Base-by-base conservation (phyloP, 768 basidiomycete species). In the Russula olivacea region DNA sequence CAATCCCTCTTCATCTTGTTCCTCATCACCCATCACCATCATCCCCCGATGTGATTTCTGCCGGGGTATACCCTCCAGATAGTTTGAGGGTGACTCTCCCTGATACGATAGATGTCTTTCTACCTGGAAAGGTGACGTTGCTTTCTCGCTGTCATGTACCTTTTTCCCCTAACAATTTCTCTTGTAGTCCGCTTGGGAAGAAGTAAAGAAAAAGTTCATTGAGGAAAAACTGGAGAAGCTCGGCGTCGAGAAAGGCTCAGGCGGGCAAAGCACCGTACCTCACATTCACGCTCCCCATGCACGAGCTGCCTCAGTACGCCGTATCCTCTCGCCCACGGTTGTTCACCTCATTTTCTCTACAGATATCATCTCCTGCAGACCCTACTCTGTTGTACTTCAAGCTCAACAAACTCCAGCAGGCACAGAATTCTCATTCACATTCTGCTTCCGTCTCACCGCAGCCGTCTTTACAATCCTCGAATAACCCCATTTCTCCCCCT, bases 331-430 rank as follows among this genome's bases (percentile, higher is more conserved):
- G 63, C 52, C 69, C 58, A 65, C 48, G 47, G 40, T 34, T 60
- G 58, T 61, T 38, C 38, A 34, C n/a, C 48, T 61, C 52, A 63
- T 17, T 19, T 21, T 34, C 25, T 49, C 51, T 62, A 25, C 69
- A 93, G 91, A 89, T 93, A 74, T 93, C 91, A 2, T 92, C 90
- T n/a, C 90, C 91, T 32, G 91, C 91, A 4, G 91, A 93, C 71
- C 91, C 91, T 32, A 87, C 88, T 21, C 74, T 93, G 25, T 77
- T 93, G 21, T 80, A 84, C 67, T 91, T 88, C 76, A 92, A 91
- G 73, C 78, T 93, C 49, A 91, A 90, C 75, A 91, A 90, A 74
- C 78, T 93, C 11, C 90, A 91, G 66, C 86, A 86, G 73, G 80
- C 86, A 0, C 88, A 89, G 59, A 81, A 68, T 57, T 75, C 81